Evolutionary conservation across 2,329 filamentous ascomycete genomes (phyloP), one percentile per base, ranked within the genome.

Genomic region (Verticillium dahliae): DNA sequence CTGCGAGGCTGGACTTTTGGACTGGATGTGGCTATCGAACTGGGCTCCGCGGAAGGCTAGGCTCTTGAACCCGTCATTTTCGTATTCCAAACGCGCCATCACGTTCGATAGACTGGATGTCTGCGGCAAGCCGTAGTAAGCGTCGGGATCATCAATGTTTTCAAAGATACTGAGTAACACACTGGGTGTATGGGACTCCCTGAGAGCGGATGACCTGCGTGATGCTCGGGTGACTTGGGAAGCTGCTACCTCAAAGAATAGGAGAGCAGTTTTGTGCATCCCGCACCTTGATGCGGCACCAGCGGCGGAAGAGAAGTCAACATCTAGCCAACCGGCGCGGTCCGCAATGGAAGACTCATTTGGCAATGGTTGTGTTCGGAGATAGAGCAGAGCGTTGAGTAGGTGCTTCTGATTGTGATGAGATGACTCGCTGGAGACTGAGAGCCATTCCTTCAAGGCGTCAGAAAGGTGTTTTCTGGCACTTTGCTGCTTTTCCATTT

Each of bases 101-200:
- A 98, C 89, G 11, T 89, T 91, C 15, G 84, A 80, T 15, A 99
- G 76, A 62, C 87, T 92, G 6, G 92, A 85, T 50, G 85, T 85
- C 73, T 96, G 90, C 52, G 91, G 85, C 7, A 97, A 82, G 4
- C 95, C 96, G 71, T 99, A 99, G 73, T 96, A 99, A 0, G 92
- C 89, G 73, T 99, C 95, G 1, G 93, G 94, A 69, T 99, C 96
- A 70, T 97, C 93, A 56, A 99, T 90, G 63, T 91, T 94, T 70
- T 91, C 90, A 72, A 95, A 99, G 2, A 99, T 93, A 1, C 84
- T 80, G 55, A 97, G 81, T 13, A 98, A 79, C 1, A 96, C 80
- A 35, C 90, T 85, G 3, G 84, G 81, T 6, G 90, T 84, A 33
- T 87, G 77, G 56, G 79, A 71, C 66, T 82, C 76, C 66, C 78